Evolutionary conservation across 345 rosid genomes (phyloP).

Genomic region (Eutrema japonicum): DNA sequence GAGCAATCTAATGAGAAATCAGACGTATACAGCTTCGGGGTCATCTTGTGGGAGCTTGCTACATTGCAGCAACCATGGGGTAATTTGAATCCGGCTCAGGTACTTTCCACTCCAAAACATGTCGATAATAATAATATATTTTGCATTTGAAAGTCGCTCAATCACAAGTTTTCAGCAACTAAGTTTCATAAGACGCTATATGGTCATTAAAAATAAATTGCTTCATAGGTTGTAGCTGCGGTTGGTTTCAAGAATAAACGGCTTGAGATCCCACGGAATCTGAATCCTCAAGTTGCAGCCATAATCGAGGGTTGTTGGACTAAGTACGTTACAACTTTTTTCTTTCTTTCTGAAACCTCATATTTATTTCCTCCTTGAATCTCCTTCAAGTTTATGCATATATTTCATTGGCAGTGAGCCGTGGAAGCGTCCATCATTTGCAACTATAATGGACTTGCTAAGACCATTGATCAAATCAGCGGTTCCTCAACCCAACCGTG

Average conservation of each 20-base stretch:
- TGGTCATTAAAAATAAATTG: conserved; percentile 13
- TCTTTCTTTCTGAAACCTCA: background rate
- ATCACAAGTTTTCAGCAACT: conserved; percentile 4
- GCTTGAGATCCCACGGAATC: conserved; percentile 85
- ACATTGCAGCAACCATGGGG: conserved; percentile 97
- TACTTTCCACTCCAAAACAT: conserved; percentile 42
- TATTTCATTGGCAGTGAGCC: conserved; percentile 66
- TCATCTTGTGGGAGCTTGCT: conserved; percentile 96
- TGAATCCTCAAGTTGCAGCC: conserved; percentile 81
- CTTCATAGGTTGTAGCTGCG: conserved; percentile 92
- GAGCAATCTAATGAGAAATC: conserved; percentile 98
- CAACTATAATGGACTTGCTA: conserved; percentile 78
- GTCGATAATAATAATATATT: background rate
- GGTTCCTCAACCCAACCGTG: conserved; percentile 58
- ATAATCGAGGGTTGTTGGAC: conserved; percentile 97
- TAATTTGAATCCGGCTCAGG: conserved; percentile 97
- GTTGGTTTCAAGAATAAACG: conserved; percentile 93
- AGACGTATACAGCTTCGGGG: conserved; percentile 94
- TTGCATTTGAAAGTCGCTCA: background rate
- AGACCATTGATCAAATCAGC: conserved; percentile 72
- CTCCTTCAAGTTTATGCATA: background rate
- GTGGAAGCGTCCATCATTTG: conserved; percentile 96
- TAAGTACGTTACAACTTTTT: conserved; percentile 54
- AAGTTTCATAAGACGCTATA: background rate
- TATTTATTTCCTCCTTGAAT: background rate